These are phyloP conservation scores for Mikania micrantha DNA, from an alignment of 129 eudicot genomes.

Conservation along the genomic window DNA sequence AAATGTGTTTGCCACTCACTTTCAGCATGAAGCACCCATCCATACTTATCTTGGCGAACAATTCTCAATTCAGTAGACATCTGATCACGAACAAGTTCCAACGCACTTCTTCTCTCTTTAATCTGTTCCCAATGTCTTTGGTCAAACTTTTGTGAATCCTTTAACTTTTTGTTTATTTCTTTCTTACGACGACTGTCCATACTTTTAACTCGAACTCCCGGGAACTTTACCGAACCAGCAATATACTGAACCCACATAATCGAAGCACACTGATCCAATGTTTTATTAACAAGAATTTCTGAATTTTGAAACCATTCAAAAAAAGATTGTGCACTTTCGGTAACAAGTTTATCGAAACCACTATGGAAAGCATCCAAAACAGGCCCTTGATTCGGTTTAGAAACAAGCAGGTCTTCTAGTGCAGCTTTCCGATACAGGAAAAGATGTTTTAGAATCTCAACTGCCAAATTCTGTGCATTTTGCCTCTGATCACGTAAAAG, in stretches of 20 bases:
- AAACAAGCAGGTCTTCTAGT: constrained; percentile 74
- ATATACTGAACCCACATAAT: constrained; percentile 85
- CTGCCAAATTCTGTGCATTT: constrained; percentile 57
- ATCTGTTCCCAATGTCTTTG: constrained; percentile 86
- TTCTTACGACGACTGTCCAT: constrained; percentile 87
- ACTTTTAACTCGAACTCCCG: constrained; percentile 71
- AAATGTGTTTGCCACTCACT: constrained; percentile 97
- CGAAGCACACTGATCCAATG: constrained; percentile 73
- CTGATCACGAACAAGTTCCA: constrained; percentile 77
- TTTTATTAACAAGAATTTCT: constrained; percentile 54
- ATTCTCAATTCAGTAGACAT: constrained; percentile 86
- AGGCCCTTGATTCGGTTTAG: constrained; percentile 63
- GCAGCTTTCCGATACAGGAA: constrained; percentile 79
- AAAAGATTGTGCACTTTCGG: constrained; percentile 55
- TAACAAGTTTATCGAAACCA: constrained; percentile 89
- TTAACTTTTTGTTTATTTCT: constrained; percentile 55
- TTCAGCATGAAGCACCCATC: constrained; percentile 99
- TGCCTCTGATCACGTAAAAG: constrained; percentile 68
- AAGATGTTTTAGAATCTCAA: constrained; percentile 81
- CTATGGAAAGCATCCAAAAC: constrained; percentile 80
- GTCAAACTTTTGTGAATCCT: constrained; percentile 61
- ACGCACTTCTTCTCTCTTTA: constrained; percentile 74
- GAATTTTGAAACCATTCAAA: constrained; percentile 73
- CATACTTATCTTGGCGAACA: constrained; percentile 95
- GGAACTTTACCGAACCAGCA: constrained; percentile 74